Conservation (phyloP, 1,139 yeast genomes). For the Kurtzmaniella quercitrusa region DNA sequence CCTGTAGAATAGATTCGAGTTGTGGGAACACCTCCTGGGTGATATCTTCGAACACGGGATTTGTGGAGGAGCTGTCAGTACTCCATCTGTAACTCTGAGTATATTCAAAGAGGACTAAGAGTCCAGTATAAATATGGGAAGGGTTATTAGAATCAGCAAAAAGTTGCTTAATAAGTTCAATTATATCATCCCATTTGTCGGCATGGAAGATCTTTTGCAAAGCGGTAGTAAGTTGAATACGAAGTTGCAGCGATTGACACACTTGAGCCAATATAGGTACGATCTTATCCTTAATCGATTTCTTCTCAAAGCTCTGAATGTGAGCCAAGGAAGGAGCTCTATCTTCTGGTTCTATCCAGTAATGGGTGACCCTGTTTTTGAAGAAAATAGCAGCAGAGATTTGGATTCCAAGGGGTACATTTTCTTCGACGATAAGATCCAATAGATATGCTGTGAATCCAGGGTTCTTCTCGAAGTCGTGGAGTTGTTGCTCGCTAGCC, state of each 20-base stretch:
- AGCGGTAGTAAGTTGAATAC: conserved; percentile 40
- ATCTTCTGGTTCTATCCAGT: conserved; percentile 52
- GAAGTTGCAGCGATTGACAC: conserved; percentile 29
- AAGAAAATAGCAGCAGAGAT: conserved; percentile 64
- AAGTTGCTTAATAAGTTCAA: conserved; percentile 33
- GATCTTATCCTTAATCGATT: conserved; percentile 47
- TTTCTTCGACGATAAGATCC: conserved; percentile 46
- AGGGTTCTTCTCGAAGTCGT: conserved; percentile 39
- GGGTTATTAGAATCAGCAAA: conserved; percentile 42
- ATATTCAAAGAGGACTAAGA: conserved; percentile 53
- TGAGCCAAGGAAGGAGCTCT: conserved; percentile 20
- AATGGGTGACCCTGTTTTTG: conserved; percentile 56
- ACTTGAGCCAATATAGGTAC: conserved; percentile 41
- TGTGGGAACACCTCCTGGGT: conserved; percentile 50
- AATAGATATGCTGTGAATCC: conserved; percentile 59
- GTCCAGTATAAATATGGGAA: conserved; percentile 50
- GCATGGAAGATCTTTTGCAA: conserved; percentile 38
- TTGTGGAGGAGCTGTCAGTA: conserved; percentile 40
- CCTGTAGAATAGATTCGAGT: conserved; percentile 46
- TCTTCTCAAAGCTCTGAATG: conserved; percentile 48
- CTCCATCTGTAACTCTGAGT: conserved; percentile 56
- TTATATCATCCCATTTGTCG: conserved; percentile 45
- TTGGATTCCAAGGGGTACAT: conserved; percentile 46
- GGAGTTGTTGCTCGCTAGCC: conserved; percentile 39
- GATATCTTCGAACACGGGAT: conserved; percentile 45